Base-by-base conservation (phyloP, 1,139 yeast species). In the Yamadazyma membranifaciens region DNA sequence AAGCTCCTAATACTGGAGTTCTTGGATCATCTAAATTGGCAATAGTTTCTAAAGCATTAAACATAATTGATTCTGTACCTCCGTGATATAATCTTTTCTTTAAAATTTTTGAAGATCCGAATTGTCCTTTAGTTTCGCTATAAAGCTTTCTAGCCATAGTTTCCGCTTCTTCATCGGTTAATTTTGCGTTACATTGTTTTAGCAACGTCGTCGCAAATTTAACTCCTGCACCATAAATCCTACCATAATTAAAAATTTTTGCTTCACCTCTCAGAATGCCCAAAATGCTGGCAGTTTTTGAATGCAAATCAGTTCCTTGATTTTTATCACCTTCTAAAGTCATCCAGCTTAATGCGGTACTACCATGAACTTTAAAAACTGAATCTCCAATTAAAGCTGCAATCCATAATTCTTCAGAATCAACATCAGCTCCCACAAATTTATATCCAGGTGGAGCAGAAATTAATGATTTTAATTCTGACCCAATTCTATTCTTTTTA, bases 311-410 rank as follows among this genome's bases (percentile, higher is more conserved):
- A 0, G 98, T 94, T 9, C 91, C 94, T 44, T 86, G 92, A 42
- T 68, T 70, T 62, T 94, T 94, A 16, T 92, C 83, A 13, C 99
- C 99, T 68, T 94, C 99, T 41, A 94, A 71, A 1, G 98, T 91
- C 99, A 94, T 94, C 98, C 98, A 94, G 0, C 98, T 98, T 40
- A 94, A 74, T 0, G 98, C 96, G 0, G 98, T 88, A 12, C 95
- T 95, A 2, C 98, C 99, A 59, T 94, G 99, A 31, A 87, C 68
- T 38, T 83, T 80, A 60, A 92, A 87, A 42, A 83, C 78, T 0
- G 98, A 83, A 60, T 94, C 99, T 2, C 98, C 98, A 37, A 92
- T 82, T 31, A 94, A 68, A 22, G 97, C 86, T 0, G 98, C 98
- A 51, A 94, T 92, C 99, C 99, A 94, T 37, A 94, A 71, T 57